Evolutionary conservation across 345 rosid species (phyloP), one percentile per base, ranked within the genome.

Genomic region (Populus deltoides): DNA sequence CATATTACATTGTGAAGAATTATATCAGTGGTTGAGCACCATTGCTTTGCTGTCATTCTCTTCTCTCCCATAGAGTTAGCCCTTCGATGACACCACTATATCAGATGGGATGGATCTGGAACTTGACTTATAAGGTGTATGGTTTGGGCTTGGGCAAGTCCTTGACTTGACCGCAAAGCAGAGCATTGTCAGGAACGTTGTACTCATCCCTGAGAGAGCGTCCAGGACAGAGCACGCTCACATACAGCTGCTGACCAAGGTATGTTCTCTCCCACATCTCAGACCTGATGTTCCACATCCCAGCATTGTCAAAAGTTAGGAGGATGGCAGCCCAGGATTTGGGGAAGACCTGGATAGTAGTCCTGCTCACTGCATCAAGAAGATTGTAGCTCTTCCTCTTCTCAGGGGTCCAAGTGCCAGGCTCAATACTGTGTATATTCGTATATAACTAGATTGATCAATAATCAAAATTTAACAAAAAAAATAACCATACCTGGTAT

Each of bases 261-360:
- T 89, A 90, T 9, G 87, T 75, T 62, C 84, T 89, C 83, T 92
- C 97, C 83, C 87, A 75, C 72, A 83, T 70, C 77, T 92, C 92
- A 0, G 98, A 92, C 77, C 97, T 88, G 49, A 94, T 36, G 87
- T 91, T 94, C 98, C 98, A 94, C 98, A 94, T 94, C 43, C 98
- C 98, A 1, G 92, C 90, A 11, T 94, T 94, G 88, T 94, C 98
- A 75, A 94, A 90, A 5, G 98, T 90, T 87, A 92, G 73, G 18
- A 92, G 57, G 66, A 94, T 87, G 1, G 98, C 98, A 1, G 97
- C 88, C 98, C 98, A 92, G 0, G 96, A 92, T 33, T 92, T 87
- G 0, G 97, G 98, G 87, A 77, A 92, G 51, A 94, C 97, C 79
- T 94, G 98, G 55, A 94, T 72, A 1, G 97, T 94, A 80, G 91